Evolutionary conservation across 2,329 filamentous ascomycete genomes (phyloP).

Genomic region (Mycosphaerelloides madeirae): DNA sequence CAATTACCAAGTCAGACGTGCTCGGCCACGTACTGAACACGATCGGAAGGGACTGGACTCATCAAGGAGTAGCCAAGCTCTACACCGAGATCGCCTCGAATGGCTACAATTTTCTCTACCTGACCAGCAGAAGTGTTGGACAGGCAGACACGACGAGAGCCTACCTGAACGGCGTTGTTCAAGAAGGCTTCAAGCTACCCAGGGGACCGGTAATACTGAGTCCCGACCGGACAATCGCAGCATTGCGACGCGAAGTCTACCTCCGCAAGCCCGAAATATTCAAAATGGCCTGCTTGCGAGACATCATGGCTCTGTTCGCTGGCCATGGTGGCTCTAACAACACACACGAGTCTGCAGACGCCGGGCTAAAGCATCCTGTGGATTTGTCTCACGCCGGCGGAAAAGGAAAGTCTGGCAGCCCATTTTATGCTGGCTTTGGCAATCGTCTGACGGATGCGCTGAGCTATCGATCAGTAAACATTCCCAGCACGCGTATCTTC

Average conservation of each 20-base stretch:
- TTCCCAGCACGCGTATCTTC: conserved; percentile 90
- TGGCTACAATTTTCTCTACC: conserved; percentile 97
- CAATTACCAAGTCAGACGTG: conserved; percentile 73
- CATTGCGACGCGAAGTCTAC: conserved; percentile 85
- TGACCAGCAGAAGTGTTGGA: conserved; percentile 89
- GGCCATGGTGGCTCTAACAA: conserved; percentile 34
- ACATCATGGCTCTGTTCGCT: conserved; percentile 81
- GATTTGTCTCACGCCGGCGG: too few relatives aligned
- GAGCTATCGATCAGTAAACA: conserved; percentile 92
- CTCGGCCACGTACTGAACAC: conserved; percentile 86
- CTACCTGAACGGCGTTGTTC: conserved; percentile 82
- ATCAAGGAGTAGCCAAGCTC: conserved; percentile 90
- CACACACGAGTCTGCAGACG: conserved; percentile 25
- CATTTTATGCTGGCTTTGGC: conserved; percentile 95
- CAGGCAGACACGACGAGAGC: conserved; percentile 86
- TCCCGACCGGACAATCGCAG: conserved; percentile 91
- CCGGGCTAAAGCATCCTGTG: conserved; percentile 23
- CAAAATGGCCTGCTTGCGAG: conserved; percentile 96
- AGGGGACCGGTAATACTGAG: conserved; percentile 91
- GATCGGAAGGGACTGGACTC: conserved; percentile 97
- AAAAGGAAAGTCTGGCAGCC: conserved; percentile 38
- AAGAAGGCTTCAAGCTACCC: conserved; percentile 81
- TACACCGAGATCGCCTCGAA: conserved; percentile 94
- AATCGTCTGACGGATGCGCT: conserved; percentile 95
- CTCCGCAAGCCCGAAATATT: conserved; percentile 95